These are phyloP conservation scores for Mycena vulgaris DNA, from an alignment of 768 basidiomycete genomes.

Conservation along the genomic window DNA sequence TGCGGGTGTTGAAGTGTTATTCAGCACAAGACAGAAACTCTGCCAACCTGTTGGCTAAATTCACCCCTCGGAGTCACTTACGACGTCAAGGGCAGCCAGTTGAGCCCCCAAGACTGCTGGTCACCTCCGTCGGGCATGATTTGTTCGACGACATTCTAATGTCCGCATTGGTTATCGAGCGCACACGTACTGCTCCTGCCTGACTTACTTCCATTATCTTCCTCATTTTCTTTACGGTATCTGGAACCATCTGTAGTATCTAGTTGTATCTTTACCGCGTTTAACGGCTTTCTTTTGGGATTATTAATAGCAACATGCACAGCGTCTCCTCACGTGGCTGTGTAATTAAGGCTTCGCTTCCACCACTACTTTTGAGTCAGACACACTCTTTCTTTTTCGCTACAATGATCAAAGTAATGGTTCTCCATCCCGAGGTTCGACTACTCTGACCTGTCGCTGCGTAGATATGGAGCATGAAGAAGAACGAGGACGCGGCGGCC, in stretches of 20 bases:
- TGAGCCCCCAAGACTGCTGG: conserved; percentile 54
- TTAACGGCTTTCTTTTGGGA: no score
- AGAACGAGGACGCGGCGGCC: conserved; percentile 96
- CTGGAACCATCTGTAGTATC: conserved; percentile 12
- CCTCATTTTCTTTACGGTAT: not conserved
- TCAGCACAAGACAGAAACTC: conserved; percentile 54
- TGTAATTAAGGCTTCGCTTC: conserved; percentile 25
- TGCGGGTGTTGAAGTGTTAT: conserved; percentile 51
- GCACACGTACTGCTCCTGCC: conserved; percentile 55
- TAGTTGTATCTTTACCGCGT: not conserved
- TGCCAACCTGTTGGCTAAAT: conserved; percentile 55
- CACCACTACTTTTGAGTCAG: conserved; percentile 51
- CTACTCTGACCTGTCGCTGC: conserved; percentile 21
- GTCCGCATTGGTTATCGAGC: conserved; percentile 58
- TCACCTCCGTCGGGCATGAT: conserved; percentile 57
- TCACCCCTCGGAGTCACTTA: conserved; percentile 52
- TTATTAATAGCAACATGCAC: not conserved
- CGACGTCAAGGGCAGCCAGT: conserved; percentile 53
- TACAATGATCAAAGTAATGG: conserved; percentile 64
- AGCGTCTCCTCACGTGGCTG: conserved; percentile 11
- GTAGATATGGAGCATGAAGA: conserved; percentile 99
- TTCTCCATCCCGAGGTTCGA: not conserved
- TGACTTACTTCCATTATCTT: conserved; percentile 6
- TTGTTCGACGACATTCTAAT: conserved; percentile 60
- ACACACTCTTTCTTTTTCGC: conserved; percentile 43